phyloP scores from a whole-genome alignment of 257 asterid genomes.

The Anisodus acutangulus region DNA sequence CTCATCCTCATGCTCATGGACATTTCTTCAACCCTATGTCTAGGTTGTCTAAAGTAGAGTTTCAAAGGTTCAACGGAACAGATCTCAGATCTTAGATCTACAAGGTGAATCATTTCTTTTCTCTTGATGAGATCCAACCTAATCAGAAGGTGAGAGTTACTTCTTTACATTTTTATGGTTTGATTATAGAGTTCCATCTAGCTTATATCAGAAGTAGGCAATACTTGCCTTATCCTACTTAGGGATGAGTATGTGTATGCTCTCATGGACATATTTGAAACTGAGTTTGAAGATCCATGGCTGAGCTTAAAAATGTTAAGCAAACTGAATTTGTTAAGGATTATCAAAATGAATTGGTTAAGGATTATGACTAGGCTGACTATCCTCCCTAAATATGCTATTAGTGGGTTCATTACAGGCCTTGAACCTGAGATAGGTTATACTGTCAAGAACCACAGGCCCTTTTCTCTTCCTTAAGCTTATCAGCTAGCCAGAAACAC shows the following conservation, averaged over 20 bases:
- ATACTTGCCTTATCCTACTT: background rate
- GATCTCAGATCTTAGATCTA: too few species aligned
- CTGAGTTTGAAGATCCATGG: background rate
- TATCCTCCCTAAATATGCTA: background rate
- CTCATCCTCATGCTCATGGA: too few species aligned
- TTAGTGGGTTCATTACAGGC: background rate
- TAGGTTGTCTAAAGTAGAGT: too few species aligned
- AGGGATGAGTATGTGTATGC: background rate
- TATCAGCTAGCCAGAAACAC: background rate
- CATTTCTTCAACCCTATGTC: too few species aligned
- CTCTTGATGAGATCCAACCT: background rate
- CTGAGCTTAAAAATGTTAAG: background rate
- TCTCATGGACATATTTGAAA: background rate
- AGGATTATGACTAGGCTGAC: too few species aligned
- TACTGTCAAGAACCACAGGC: background rate
- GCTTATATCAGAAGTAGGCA: background rate
- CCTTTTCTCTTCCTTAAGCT: background rate
- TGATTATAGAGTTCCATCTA: background rate
- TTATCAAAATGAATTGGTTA: too few species aligned
- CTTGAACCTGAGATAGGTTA: background rate
- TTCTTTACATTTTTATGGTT: background rate
- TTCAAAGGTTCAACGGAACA: too few species aligned
- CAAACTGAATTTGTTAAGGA: background rate
- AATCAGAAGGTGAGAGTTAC: background rate
- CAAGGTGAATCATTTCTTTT: too few species aligned